Evolutionary conservation across 2,329 filamentous ascomycete species (phyloP), one percentile per base, ranked within the genome.

Genomic region (Penicillium concentricum): DNA sequence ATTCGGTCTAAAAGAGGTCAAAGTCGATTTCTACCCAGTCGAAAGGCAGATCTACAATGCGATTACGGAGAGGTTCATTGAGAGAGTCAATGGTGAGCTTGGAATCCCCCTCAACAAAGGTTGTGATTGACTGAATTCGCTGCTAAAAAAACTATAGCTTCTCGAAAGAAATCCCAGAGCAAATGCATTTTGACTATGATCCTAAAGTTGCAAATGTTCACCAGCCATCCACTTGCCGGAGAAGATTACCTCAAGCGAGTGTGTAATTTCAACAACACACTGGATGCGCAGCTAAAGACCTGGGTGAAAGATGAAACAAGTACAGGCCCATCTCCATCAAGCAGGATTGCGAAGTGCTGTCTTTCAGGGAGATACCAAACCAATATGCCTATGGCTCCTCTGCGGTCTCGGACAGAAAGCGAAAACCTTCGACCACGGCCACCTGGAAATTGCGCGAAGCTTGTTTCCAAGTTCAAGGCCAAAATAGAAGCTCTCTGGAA

Each of bases 101-200:
- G n/a, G 13, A 20, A 50, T 5, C 24, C 13, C 2, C 16, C 16
- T 7, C n/a, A n/a, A n/a, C n/a, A n/a, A 4, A 34, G 4, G 22
- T 1, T 18, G 2, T 15, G 12, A 30, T 30, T 1, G 1, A 20
- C 13, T 20, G 26, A 30, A 20, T 45, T 10, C n/a, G 15, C n/a
- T 16, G 8, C 34, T 49, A 28, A 39, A 30, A 15, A n/a, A 10
- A n/a, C 2, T 16, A n/a, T 12, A 50, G 47, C 2, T 2, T 39
- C 35, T 20, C 3, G 16, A 18, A 20, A 4, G 13, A 15, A 22
- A 16, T 22, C 16, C 12, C 47, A 50, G 24, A 50, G 7, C 5
- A 50, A 41, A 10, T 50, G 35, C 7, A 39, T 50, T 38, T 39
- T 50, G n/a, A 50, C 47, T 0, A 50, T 50, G 47, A 50, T 50